A percentile compares a stretch with the other conserved stretches of the same genome.
Evolutionary conservation across 352 stramenopile genomes (phyloP).

Genomic region (Globisporangium spinosum): DNA sequence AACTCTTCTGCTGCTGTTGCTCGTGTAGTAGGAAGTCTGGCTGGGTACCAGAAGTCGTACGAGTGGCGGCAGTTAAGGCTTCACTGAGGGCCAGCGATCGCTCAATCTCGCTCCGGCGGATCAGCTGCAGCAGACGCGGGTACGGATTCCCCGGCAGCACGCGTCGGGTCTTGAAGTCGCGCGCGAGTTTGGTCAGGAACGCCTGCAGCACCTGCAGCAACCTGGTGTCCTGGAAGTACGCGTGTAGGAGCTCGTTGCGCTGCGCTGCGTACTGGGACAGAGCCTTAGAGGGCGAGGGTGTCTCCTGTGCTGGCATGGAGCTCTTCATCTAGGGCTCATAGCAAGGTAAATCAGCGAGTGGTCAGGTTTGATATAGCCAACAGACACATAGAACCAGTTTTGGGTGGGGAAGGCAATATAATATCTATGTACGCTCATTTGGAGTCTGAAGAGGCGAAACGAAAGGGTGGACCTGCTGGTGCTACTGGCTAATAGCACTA

Average conservation of each 20-base stretch:
- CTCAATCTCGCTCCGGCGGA: conserved; percentile 31
- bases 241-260: conserved; percentile 33
- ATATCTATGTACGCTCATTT: conserved; percentile 14
- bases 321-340: background rate
- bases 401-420: conserved; percentile 4
- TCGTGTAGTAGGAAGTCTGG: conserved; percentile 15
- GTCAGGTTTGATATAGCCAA: background rate
- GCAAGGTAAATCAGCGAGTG: background rate
- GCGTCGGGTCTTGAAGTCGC: conserved; percentile 23
- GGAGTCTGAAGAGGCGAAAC: background rate
- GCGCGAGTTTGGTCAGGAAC: conserved; percentile 28
- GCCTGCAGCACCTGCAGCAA: conserved; percentile 33
- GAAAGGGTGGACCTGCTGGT: background rate
- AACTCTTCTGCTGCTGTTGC: conserved; percentile 11
- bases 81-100: conserved; percentile 15
- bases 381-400: background rate
- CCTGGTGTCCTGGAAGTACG: conserved; percentile 39
- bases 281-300: conserved; percentile 1
- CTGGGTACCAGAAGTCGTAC: background rate
- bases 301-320: background rate
- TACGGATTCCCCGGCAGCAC: conserved; percentile 41
- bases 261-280: conserved; percentile 22
- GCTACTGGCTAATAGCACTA: background rate
- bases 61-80: background rate
- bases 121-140: conserved; percentile 25